Percentiles rank a stretch among this genome's conserved stretches.
Evolutionary conservation across 352 stramenopile species (phyloP).

Genomic region (Lagenidium giganteum): DNA sequence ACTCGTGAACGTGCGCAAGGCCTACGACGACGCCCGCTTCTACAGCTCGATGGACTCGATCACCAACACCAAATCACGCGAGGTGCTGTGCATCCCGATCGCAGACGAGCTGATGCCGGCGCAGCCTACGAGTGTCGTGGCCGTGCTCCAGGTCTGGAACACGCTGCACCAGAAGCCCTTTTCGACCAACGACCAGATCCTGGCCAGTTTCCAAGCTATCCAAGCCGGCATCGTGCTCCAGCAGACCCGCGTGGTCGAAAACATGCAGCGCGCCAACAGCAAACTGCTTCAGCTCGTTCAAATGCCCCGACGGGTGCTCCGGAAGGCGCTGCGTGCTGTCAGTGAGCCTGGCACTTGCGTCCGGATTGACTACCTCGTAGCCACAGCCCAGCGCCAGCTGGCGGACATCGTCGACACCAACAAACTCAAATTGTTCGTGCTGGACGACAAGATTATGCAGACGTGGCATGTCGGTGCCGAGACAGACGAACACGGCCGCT

Average conservation of each 20-base stretch:
- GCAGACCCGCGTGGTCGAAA: constrained; percentile 38
- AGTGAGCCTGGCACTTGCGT: constrained; percentile 1
- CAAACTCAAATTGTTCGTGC: constrained; percentile 59
- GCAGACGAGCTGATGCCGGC: constrained; percentile 42
- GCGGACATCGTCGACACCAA: constrained; percentile 55
- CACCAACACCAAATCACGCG: constrained; percentile 44
- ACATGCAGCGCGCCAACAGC: constrained; percentile 51
- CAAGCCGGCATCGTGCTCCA: constrained; percentile 55
- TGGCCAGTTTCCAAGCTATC: constrained; percentile 46
- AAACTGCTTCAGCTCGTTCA: constrained; percentile 49
- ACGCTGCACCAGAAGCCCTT: constrained; percentile 68
- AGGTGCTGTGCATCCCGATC: constrained; percentile 65
- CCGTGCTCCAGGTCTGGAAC: constrained; percentile 68
- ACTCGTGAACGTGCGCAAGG: constrained; percentile 54
- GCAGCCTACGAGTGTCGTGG: constrained; percentile 37
- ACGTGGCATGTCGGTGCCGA: constrained; percentile 46
- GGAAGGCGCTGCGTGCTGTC: neutral
- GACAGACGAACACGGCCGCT: constrained; percentile 11
- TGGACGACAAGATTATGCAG: constrained; percentile 42
- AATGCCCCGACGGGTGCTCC: constrained; percentile 11
- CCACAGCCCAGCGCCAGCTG: constrained; percentile 43
- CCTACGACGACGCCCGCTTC: constrained; percentile 71
- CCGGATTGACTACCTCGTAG: constrained; percentile 47
- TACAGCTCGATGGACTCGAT: constrained; percentile 73
- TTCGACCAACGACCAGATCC: constrained; percentile 68